These are phyloP conservation scores for Tolypocladium tundrense DNA, from an alignment of 2,329 filamentous ascomycete genomes.

Conservation along the genomic window DNA sequence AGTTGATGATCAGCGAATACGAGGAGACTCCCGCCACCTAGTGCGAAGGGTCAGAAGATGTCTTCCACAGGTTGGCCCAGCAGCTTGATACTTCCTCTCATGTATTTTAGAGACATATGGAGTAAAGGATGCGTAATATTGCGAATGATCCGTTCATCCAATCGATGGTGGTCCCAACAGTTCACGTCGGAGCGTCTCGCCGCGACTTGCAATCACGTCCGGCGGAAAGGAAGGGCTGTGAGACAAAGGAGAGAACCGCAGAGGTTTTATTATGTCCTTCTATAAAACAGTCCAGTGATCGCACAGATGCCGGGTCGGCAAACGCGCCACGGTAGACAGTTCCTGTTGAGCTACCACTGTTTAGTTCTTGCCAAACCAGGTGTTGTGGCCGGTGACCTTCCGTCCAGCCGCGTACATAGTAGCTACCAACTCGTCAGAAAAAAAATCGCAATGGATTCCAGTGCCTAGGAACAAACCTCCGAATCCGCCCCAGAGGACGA, in stretches of 20 bases:
- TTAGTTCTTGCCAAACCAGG: slow-evolving; percentile 55
- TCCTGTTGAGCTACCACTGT: neutral
- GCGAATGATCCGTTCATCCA: neutral
- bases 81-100: neutral
- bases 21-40: neutral
- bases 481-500: slow-evolving; percentile 51
- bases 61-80: neutral
- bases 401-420: slow-evolving; percentile 64
- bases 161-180: neutral
- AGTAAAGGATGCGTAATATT: neutral
- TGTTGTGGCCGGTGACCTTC: slow-evolving; percentile 69
- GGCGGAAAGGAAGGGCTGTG: neutral
- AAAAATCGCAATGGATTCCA: neutral
- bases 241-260: neutral
- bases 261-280: neutral
- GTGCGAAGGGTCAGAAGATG: neutral
- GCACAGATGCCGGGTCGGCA: neutral
- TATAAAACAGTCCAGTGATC: neutral
- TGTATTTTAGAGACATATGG: neutral
- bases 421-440: slow-evolving; percentile 25
- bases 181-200: neutral
- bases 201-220: neutral
- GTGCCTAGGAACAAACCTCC: slow-evolving; percentile 40
- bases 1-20: neutral
- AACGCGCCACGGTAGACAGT: neutral